These are phyloP conservation scores for Stagonosporopsis rhizophila DNA, from an alignment of 2,329 filamentous ascomycete species.

Conservation along the genomic window DNA sequence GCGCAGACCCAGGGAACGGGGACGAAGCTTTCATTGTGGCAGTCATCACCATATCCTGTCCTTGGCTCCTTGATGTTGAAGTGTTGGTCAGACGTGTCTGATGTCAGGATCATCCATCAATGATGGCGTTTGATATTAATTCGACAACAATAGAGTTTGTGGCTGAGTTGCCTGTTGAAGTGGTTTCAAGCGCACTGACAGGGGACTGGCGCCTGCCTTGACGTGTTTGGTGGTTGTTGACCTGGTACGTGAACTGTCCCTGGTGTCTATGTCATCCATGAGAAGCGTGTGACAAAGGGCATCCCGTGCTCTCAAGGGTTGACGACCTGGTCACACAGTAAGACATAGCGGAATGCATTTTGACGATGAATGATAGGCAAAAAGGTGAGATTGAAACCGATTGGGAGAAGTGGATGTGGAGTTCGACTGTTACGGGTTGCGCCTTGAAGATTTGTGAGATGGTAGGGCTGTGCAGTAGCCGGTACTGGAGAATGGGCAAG, in stretches of 20 bases:
- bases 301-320: constrained; percentile 1
- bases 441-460: not conserved
- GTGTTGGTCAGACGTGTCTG: constrained; percentile 2
- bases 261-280: constrained; percentile 8
- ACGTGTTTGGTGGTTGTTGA: not conserved
- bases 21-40: constrained; percentile 1
- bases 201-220: not conserved
- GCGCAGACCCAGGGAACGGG: not conserved
- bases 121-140: constrained; percentile 12
- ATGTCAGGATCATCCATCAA: constrained; percentile 6
- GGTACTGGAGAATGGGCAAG: constrained; percentile 8
- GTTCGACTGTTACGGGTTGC: not conserved
- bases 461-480: constrained; percentile 9
- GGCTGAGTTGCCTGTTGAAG: constrained; percentile 3
- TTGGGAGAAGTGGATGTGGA: not conserved
- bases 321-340: constrained; percentile 3
- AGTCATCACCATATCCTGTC: not conserved
- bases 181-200: not conserved
- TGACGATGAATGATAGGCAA: not conserved
- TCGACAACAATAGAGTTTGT: constrained; percentile 5
- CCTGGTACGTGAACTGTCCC: not conserved
- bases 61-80: not conserved
- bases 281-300: constrained; percentile 13
- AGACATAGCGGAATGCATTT: constrained; percentile 9
- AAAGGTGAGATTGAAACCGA: not conserved